Base-by-base conservation (phyloP, 2,329 filamentous ascomycete species). In the Sordariomycetes sp. region DNA sequence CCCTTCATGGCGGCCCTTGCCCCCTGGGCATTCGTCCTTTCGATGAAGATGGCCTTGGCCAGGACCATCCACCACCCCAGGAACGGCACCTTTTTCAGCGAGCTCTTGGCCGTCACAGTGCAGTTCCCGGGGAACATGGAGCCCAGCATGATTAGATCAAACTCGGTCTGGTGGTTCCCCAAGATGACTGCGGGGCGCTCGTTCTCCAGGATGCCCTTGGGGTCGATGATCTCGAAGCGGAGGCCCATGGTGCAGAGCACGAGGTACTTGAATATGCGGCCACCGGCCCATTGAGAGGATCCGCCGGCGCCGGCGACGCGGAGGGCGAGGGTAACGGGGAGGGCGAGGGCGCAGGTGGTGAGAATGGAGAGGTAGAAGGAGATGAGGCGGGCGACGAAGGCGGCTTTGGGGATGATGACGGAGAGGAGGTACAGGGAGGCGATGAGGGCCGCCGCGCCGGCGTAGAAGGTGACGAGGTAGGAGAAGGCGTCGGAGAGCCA, bases 61-160 rank as follows among this genome's bases (percentile, higher is more conserved):
- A 97, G 79, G 54, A 83, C 72, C 86, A 90, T 99, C 76, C 96
- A 99, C 91, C 90, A 96, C 61, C 94, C 94, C 58, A 99, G 78
- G 70, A 99, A 83, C 1, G 94, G 94, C 40, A 88, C 76, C 61
- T 80, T 84, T 70, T 87, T 88, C 67, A 99, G 76, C 58, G 84
- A 88, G 67, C 86, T 86, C 80, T 99, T 99, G 53, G 93, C 92
- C 25, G 93, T 97, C 60, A 99, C 88, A 67, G 86, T 91, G 78
- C 89, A 96, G 78, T 95, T 91, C 66, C 84, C 86, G 54, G 94
- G 94, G 74, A 97, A 97, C 67, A 96, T 83, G 72, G 80, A 78
- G 61, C 91, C 94, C 32, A 99, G 81, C 83, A 97, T 88, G 60
- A 96, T 80, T 48, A 99, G 89, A 69, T 99, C 94, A 64, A 99